Base-by-base conservation (phyloP, 495 filamentous ascomycete genomes). In the Aspergillus saccharolyticus region DNA sequence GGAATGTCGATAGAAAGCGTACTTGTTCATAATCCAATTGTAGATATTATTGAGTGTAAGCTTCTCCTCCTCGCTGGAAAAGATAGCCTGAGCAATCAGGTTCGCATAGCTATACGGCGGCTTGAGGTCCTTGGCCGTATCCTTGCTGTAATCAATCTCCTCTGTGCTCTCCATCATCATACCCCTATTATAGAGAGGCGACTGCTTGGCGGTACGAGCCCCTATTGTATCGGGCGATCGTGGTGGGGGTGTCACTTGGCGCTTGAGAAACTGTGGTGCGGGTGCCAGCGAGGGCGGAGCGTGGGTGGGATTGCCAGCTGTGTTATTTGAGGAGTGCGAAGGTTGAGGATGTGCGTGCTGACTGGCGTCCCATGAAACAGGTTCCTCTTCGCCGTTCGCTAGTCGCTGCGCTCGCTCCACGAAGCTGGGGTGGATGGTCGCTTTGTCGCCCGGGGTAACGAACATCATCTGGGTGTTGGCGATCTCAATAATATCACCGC, bases 401-500 rank as follows among this genome's bases (percentile, higher is more conserved):
- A 80, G 69, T 48, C 75, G 77, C 60, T 78, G 70, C 17, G 74
- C 56, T 66, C 80, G 51, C 61, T 84, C 67, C 67, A 84, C 58
- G 70, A 85, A 71, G 71, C 74, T 70, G 51, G 79, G 70, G 55
- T 83, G 62, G 54, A 94, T 84, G n/a, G 80, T 67, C 67, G 79
- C 71, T 61, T 81, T 69, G 70, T 82, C 73, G 60, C 81, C 70
- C n/a, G 94, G 90, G 21, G 92, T 80, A 17, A 96, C 88, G 74
- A 97, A 98, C 83, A 97, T 91, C 94, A 98, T 98, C 74, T 97
- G 91, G 6, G 90, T 85, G 46, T 90, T 90, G 57, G 85, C 88
- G 69, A 97, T 87, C 63, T 95, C 89, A 54, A 98, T 86, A 50
- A 97, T 88, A 66, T 90, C 84, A 30, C 94, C 94, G 67, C 89